Evolutionary conservation across 768 basidiomycete genomes (phyloP).

Genomic region (Rhodotorula taiwanensis): DNA sequence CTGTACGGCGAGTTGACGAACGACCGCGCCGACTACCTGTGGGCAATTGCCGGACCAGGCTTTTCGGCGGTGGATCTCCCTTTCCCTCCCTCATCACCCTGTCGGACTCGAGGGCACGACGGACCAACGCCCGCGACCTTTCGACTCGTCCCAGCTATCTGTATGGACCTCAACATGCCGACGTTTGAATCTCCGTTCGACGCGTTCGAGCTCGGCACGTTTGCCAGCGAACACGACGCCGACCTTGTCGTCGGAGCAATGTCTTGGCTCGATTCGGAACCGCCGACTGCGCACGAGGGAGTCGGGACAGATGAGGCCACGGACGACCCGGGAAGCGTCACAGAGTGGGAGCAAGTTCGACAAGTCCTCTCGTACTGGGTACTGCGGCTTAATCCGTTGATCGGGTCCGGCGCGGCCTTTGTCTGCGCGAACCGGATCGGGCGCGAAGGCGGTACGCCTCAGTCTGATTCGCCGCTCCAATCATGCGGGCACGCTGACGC

Average conservation of each 20-base stretch:
- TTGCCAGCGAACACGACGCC: conserved; percentile 5
- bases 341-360: conserved; percentile 20
- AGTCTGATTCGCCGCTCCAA: too few species aligned
- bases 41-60: conserved; percentile 26
- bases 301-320: neutral
- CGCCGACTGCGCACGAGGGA: neutral
- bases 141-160: conserved; percentile 29
- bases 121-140: neutral
- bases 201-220: conserved; percentile 24
- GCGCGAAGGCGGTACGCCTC: conserved; percentile 33
- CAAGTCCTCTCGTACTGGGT: conserved; percentile 36
- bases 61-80: conserved; percentile 25
- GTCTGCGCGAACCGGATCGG: conserved; percentile 35
- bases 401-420: conserved; percentile 29
- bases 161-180: conserved; percentile 39
- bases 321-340: neutral
- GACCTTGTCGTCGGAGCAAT: conserved; percentile 29
- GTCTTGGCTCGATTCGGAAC: conserved; percentile 33
- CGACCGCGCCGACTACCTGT: conserved; percentile 32
- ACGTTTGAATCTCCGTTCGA: conserved; percentile 29
- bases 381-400: conserved; percentile 20
- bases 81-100: conserved; percentile 18
- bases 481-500: neutral
- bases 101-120: neutral
- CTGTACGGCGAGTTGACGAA: conserved; percentile 22